Evolutionary conservation across 108 stramenopile species (phyloP), one percentile per base, ranked within the genome.

Genomic region (Nitzschia putrida): DNA sequence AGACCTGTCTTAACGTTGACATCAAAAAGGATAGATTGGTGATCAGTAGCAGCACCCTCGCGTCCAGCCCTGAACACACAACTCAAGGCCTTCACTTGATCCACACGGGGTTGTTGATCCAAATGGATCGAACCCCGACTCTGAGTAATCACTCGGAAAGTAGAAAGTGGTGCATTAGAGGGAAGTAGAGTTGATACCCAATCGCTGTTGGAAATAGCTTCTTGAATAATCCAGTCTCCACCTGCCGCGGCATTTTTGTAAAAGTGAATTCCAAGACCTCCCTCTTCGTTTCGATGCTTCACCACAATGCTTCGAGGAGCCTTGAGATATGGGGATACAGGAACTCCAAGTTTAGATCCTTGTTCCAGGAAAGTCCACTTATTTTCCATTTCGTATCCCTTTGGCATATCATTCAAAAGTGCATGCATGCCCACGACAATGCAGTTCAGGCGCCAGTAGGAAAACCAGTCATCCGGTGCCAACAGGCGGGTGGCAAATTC

Each of bases 161-260:
- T 99, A 37, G 92, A 95, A 53, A 99, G 81, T n/a, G 98, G 98
- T 12, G 98, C 97, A 68, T 92, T 83, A 10, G 59, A 45, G 0
- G 98, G 98, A 8, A 99, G 83, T 26, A 97, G 77, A 3, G 71
- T 72, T 3, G 59, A 61, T 6, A 93, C 92, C 92, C 92, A 93
- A 9, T 83, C 88, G 18, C 83, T 80, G 56, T 93, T 93, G 11
- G 71, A 23, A 42, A 91, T 91, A 9, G 83, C 69, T 63, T 98
- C 95, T 67, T 99, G 98, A 53, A 98, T 95, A 50, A 99, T 99
- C 98, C 98, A 98, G 77, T 97, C 95, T 8, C 98, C 98, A 13
- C 97, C 97, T 10, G 57, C 84, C 3, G 86, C 76, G 0, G 98
- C 98, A 80, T 97, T 98, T 52, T 85, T 89, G 72, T 88, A 99